Percentiles rank a stretch among this genome's conserved stretches.
These are phyloP conservation scores for Phytopythium sindhum DNA, from an alignment of 352 stramenopile genomes.

Conservation along the genomic window DNA sequence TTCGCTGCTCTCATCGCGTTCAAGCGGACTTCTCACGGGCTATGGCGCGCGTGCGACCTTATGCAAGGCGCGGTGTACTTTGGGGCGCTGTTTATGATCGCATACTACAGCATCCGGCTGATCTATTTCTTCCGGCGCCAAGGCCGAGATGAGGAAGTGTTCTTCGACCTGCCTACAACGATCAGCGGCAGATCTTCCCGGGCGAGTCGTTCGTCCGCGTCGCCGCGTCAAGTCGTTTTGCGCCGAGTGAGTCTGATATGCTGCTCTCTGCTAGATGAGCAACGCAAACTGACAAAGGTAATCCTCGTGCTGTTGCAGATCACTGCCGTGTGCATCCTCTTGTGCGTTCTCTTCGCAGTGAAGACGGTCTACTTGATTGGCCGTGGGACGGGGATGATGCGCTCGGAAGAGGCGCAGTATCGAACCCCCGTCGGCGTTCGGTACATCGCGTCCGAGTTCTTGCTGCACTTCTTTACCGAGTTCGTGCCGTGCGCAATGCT, in stretches of 20 bases:
- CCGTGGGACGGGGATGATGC: slow-evolving; percentile 60
- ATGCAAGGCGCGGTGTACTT: slow-evolving; percentile 65
- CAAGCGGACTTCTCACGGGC: slow-evolving; percentile 36
- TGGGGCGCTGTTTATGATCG: slow-evolving; percentile 53
- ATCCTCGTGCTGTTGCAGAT: slow-evolving; percentile 35
- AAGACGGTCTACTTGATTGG: slow-evolving; percentile 70
- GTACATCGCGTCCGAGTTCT: slow-evolving; percentile 72
- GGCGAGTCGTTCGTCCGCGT: slow-evolving; percentile 8
- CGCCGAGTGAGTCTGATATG: slow-evolving; percentile 37
- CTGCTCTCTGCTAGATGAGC: background rate
- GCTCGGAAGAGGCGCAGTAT: slow-evolving; percentile 61
- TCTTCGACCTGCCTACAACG: slow-evolving; percentile 65
- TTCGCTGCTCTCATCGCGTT: slow-evolving; percentile 49
- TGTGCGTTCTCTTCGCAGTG: slow-evolving; percentile 63
- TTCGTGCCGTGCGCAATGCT: slow-evolving; percentile 68
- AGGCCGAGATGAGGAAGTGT: slow-evolving; percentile 74
- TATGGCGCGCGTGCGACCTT: slow-evolving; percentile 71
- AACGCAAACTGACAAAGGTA: background rate
- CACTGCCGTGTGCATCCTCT: slow-evolving; percentile 65
- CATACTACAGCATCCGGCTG: slow-evolving; percentile 80
- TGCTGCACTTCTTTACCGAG: slow-evolving; percentile 68
- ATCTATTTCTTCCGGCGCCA: slow-evolving; percentile 81
- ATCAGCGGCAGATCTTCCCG: slow-evolving; percentile 13
- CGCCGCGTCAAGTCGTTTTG: slow-evolving; percentile 62
- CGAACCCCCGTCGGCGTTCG: slow-evolving; percentile 57